These are phyloP conservation scores for Golovinomyces cichoracearum DNA, from an alignment of 2,329 filamentous ascomycete species.

Conservation along the genomic window DNA sequence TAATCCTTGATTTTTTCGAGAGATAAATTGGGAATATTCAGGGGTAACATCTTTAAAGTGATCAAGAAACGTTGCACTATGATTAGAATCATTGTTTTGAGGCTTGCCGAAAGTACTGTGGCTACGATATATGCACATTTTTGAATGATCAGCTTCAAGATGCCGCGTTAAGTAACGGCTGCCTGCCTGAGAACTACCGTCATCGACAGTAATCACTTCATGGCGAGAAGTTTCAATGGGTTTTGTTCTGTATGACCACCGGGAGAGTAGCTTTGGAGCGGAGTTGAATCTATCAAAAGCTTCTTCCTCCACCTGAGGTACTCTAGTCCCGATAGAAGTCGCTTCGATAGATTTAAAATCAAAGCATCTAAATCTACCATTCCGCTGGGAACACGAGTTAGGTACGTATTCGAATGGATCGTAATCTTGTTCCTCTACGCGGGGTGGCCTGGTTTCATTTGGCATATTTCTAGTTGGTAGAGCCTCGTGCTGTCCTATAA, in stretches of 20 bases:
- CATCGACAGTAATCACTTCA: constrained; percentile 13
- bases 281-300: constrained; percentile 4
- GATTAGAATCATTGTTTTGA: constrained; percentile 10
- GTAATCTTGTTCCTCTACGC: too few species aligned
- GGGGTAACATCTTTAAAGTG: constrained; percentile 6
- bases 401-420: too few species aligned
- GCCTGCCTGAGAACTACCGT: constrained; percentile 12
- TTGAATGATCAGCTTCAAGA: constrained; percentile 10
- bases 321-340: background rate
- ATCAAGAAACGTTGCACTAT: constrained; percentile 7
- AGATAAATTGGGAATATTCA: constrained; percentile 4
- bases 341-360: background rate
- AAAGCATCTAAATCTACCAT: too few species aligned
- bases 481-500: constrained; percentile 7
- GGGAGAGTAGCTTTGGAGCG: constrained; percentile 6
- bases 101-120: constrained; percentile 5
- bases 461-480: constrained; percentile 5
- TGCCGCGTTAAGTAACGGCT: constrained; percentile 12
- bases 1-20: constrained; percentile 11
- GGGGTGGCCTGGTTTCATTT: too few species aligned
- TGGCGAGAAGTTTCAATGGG: constrained; percentile 8
- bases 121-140: constrained; percentile 9
- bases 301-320: background rate
- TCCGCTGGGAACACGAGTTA: too few species aligned
- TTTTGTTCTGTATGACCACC: constrained; percentile 6